Conservation (phyloP, 805 yeast species). For the Geotrichum ghanense region DNA sequence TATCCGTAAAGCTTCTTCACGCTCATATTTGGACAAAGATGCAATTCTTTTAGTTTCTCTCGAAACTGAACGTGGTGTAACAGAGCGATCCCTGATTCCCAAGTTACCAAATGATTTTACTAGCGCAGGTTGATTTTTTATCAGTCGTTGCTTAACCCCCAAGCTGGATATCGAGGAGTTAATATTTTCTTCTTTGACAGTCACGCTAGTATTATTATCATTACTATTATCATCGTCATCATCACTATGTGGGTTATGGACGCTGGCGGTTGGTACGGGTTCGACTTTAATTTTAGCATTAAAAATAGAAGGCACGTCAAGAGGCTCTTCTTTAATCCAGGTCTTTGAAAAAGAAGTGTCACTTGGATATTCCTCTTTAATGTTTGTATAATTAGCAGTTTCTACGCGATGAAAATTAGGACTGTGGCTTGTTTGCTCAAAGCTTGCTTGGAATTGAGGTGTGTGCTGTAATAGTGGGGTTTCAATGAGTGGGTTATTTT, state of each 20-base stretch:
- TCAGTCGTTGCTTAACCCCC: no score
- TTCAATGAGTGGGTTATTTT: background rate
- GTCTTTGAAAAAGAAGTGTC: no score
- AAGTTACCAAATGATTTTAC: background rate
- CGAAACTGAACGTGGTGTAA: background rate
- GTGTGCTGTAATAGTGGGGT: no score
- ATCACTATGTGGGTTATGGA: background rate
- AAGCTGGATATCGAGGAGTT: no score
- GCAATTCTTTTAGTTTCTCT: background rate
- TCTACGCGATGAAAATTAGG: no score
- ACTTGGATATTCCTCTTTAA: no score
- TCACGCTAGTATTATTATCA: no score
- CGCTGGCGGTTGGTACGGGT: background rate
- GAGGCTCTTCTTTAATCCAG: background rate
- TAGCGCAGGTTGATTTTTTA: no score
- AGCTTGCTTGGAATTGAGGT: background rate
- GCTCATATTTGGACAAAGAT: background rate
- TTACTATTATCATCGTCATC: no score
- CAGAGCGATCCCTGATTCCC: background rate
- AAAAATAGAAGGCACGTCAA: background rate
- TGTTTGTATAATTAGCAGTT: no score
- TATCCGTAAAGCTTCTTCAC: background rate
- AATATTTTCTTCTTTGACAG: background rate
- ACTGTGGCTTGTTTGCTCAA: no score
- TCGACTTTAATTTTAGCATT: background rate